Evolutionary conservation across 495 filamentous ascomycete genomes (phyloP).

Genomic region (Aspergillus sclerotiicarbonarius): DNA sequence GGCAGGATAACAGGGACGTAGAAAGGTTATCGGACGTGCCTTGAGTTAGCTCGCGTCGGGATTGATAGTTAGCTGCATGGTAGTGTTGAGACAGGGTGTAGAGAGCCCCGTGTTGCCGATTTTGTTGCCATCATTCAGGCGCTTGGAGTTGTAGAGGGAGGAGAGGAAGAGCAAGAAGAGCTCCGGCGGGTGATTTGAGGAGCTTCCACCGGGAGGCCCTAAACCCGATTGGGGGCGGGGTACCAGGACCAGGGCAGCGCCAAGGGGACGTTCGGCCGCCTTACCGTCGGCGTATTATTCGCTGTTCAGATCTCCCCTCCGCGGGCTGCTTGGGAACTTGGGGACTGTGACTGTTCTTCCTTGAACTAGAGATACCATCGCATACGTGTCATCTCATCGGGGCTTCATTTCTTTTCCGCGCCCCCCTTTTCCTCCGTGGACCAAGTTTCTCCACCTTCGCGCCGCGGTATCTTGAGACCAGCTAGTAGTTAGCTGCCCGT

Average conservation of each 20-base stretch:
- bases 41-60: not conserved
- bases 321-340: not conserved
- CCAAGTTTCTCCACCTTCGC: not conserved
- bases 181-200: not conserved
- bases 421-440: not conserved
- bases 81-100: not conserved
- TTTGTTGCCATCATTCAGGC: not conserved
- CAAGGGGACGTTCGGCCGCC: not conserved
- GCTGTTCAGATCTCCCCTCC: slow-evolving; percentile 1
- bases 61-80: not conserved
- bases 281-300: not conserved
- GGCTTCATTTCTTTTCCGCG: not conserved
- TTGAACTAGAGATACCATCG: not conserved
- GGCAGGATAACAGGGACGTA: not conserved
- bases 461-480: slow-evolving; percentile 9
- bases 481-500: slow-evolving; percentile 12
- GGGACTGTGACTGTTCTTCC: not conserved
- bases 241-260: slow-evolving; percentile 8
- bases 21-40: not conserved
- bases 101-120: not conserved
- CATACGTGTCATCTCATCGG: not conserved
- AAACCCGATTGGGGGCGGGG: slow-evolving; percentile 28
- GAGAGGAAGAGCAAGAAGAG: not conserved
- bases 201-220: slow-evolving; percentile 8
- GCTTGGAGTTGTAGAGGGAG: slow-evolving; percentile 1